Base-by-base conservation (phyloP, 176 grass and related monocot genomes). In the Carex kokanica region DNA sequence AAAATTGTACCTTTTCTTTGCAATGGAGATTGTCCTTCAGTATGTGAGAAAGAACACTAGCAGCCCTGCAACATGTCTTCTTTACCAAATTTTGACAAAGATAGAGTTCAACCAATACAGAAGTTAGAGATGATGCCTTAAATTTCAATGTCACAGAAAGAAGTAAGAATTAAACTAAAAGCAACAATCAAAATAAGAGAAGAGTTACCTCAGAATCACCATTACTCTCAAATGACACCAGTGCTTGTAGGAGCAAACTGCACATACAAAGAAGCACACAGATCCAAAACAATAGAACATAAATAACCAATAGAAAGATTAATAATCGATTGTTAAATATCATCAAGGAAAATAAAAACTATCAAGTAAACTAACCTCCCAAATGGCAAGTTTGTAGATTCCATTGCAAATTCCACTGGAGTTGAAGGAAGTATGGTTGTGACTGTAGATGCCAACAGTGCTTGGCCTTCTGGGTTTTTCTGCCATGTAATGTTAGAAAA, bases 11-110 rank as follows among this genome's bases (percentile, higher is more conserved):
- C 78, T 78, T 88, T 66, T 95, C 91, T 87, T 95, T 99, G 96
- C 89, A 95, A 88, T 89, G 91, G 63, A 93, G 65, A 83, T 99
- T 99, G 72, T 99, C 89, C 84, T 93, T 95, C 80, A 99, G 92
- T 83, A 99, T 88, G 81, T 95, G 86, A 92, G 91, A 92, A 74
- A 99, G 96, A 87, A 95, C 88, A 34, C 93, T 93, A 85, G 93
- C 87, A 84, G 93, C 91, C 83, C 91, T 92, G 82, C 90, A 93
- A 90, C 91, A 99, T 60, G 83, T 90, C 96, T 99, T 88, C 84
- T 90, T 81, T 83, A 9, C 45, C 24, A 78, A 78, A 78, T 78
- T 29, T 78, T 78, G 45, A 74, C 18, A 78, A 8, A 14, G 5
- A 53, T 32, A 52, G 55, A 31, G 23, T 55, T 51, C 5, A 51